phyloP scores from a whole-genome alignment of 148 eudicot species.

The Heliosperma pusillum region DNA sequence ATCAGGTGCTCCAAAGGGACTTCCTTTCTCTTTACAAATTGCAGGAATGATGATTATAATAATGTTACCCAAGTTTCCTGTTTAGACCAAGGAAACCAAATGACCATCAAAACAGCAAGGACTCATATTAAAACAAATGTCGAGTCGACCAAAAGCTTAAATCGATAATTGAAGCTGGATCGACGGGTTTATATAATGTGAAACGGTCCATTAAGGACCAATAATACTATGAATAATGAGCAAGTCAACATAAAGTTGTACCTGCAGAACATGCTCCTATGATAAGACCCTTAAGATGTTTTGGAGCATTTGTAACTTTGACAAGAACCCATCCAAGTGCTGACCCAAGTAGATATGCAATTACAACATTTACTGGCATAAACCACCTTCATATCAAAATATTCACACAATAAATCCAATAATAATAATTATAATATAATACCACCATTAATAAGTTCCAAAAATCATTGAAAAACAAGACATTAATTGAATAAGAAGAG shows the following conservation, averaged over 20 bases:
- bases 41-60: constrained; percentile 81
- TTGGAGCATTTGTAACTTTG: constrained; percentile 35
- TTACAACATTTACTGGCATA: constrained; percentile 45
- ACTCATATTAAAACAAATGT: no score
- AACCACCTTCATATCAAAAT: constrained; percentile 37
- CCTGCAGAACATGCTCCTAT: constrained; percentile 50
- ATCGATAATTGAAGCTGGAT: not conserved
- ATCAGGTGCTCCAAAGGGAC: constrained; percentile 75
- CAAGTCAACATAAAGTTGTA: not conserved
- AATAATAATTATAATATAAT: no score
- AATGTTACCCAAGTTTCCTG: constrained; percentile 86
- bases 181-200: no score
- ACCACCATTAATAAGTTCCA: not conserved
- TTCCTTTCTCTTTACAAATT: constrained; percentile 79
- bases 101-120: not conserved
- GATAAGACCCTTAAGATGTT: constrained; percentile 43
- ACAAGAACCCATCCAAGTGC: constrained; percentile 41
- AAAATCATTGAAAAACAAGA: not conserved
- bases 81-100: not conserved
- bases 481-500: no score
- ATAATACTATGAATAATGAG: no score
- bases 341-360: constrained; percentile 41
- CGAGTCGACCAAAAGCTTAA: not conserved
- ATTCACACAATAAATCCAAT: not conserved
- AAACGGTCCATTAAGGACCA: no score